Conservation (phyloP, 176 grass and related monocot genomes). For the Paspalum vaginatum region DNA sequence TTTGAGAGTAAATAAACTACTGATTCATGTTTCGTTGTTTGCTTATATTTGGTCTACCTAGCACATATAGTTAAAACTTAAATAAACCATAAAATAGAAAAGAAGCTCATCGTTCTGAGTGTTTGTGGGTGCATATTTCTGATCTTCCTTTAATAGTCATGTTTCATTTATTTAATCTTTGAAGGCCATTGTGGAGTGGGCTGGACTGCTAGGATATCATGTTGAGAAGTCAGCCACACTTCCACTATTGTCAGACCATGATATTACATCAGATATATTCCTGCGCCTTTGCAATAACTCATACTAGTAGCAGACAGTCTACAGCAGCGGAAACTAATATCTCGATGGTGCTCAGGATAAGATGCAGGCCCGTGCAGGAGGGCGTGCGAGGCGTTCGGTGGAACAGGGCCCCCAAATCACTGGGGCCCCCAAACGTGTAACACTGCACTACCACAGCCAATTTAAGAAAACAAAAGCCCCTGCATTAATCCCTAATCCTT, state of each 20-base stretch:
- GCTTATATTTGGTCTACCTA: not conserved
- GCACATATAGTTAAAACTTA: slow-evolving; percentile 6
- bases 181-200: not conserved
- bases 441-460: too few relatives aligned
- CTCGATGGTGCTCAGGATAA: slow-evolving; percentile 20
- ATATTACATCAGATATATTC: not conserved
- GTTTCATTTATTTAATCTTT: not conserved
- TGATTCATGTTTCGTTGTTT: not conserved
- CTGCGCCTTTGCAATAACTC: not conserved
- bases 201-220: not conserved
- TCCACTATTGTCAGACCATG: not conserved
- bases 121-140: slow-evolving; percentile 4
- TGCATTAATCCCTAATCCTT: too few relatives aligned
- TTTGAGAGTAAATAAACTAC: not conserved
- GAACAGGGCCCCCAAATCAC: too few relatives aligned
- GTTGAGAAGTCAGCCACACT: not conserved
- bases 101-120: not conserved
- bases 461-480: too few relatives aligned
- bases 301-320: slow-evolving; percentile 27
- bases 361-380: too few relatives aligned
- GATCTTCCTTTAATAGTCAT: not conserved
- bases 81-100: not conserved
- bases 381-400: too few relatives aligned
- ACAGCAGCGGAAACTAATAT: not conserved
- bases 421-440: too few relatives aligned